phyloP scores from a whole-genome alignment of 768 basidiomycete genomes.

The Lepiota brunneoincarnata region DNA sequence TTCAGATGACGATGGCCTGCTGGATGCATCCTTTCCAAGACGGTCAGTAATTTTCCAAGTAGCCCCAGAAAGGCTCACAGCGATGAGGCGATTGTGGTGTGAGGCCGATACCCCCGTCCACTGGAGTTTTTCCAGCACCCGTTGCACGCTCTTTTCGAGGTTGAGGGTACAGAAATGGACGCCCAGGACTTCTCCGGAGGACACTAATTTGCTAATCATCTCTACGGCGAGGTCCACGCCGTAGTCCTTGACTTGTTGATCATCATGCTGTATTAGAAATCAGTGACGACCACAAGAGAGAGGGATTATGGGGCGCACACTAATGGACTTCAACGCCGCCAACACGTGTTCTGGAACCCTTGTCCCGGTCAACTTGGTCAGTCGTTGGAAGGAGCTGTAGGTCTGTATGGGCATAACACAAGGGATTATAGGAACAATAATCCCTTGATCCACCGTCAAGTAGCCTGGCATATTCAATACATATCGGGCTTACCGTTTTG shows the following conservation, averaged over 20 bases:
- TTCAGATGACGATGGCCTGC: constrained; percentile 19
- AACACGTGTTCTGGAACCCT: constrained; percentile 44
- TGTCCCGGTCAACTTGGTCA: constrained; percentile 86
- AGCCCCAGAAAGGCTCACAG: constrained; percentile 33
- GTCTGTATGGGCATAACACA: constrained; percentile 99
- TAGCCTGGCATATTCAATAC: background rate
- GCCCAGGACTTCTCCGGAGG: constrained; percentile 59
- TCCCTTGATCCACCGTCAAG: constrained; percentile 50
- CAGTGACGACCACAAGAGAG: background rate
- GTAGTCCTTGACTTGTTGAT: constrained; percentile 91
- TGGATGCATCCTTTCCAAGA: constrained; percentile 37
- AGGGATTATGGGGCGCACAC: constrained; percentile 46
- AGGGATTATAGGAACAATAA: constrained; percentile 87
- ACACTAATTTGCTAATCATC: constrained; percentile 65
- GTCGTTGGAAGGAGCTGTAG: constrained; percentile 87
- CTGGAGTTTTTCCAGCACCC: constrained; percentile 73
- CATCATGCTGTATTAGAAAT: constrained; percentile 65
- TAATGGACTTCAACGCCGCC: constrained; percentile 38
- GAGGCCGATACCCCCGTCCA: constrained; percentile 57
- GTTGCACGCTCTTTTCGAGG: constrained; percentile 91
- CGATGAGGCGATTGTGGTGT: constrained; percentile 63
- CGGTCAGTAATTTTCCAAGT: constrained; percentile 8
- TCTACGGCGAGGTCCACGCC: constrained; percentile 84
- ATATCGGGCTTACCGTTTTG: constrained; percentile 52
- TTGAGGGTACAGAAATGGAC: constrained; percentile 97